These are phyloP conservation scores for Raddia guianensis DNA, from an alignment of 176 grass and related monocot species.

Conservation along the genomic window DNA sequence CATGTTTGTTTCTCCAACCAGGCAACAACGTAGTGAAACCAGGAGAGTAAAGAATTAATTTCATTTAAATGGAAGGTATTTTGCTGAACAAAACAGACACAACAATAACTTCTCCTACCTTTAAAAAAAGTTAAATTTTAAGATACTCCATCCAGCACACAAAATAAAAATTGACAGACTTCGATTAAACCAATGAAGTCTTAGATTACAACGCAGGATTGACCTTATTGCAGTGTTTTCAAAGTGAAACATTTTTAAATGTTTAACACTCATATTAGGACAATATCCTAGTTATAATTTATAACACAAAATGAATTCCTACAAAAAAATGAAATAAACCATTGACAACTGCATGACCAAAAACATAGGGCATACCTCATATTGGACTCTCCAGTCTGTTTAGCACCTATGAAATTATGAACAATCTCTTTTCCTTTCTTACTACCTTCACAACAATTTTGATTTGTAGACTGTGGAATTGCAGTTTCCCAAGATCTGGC, in stretches of 20 bases:
- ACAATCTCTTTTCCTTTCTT: conserved; percentile 50
- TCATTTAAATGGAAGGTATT: conserved; percentile 23
- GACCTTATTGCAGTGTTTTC: neutral
- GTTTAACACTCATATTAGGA: neutral
- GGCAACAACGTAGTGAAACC: neutral
- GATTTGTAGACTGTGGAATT: conserved; percentile 38
- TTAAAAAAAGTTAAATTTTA: neutral
- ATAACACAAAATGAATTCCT: conserved; percentile 21
- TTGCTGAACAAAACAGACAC: conserved; percentile 9
- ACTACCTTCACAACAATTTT: conserved; percentile 37
- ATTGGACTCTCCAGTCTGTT: conserved; percentile 35
- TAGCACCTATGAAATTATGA: conserved; percentile 16
- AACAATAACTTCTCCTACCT: neutral
- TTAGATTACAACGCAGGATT: neutral
- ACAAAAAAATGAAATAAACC: neutral
- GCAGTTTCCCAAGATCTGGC: conserved; percentile 26
- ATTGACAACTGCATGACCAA: conserved; percentile 1
- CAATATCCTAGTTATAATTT: neutral
- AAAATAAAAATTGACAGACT: neutral
- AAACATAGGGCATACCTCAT: conserved; percentile 38
- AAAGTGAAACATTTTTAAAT: neutral
- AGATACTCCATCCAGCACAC: conserved; percentile 5
- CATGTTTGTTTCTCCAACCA: neutral
- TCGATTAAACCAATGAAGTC: neutral
- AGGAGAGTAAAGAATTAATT: conserved; percentile 27